phyloP scores from a whole-genome alignment of 331 rosid species.

The Acacia concinna region DNA sequence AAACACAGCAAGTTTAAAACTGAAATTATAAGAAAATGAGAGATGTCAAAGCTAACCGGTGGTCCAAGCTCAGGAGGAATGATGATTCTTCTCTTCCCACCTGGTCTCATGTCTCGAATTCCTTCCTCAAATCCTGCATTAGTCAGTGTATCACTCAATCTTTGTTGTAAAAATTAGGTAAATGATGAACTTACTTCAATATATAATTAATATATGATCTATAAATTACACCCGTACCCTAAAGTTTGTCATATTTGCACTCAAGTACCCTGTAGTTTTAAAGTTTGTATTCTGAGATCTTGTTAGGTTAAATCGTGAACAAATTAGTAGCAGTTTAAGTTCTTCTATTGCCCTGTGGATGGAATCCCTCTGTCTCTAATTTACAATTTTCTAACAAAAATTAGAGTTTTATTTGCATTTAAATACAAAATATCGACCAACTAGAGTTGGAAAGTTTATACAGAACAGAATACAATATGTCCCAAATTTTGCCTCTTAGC shows the following conservation, averaged over 20 bases:
- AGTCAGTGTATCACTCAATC: slow-evolving; percentile 24
- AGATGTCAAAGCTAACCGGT: slow-evolving; percentile 61
- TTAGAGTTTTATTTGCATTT: background rate
- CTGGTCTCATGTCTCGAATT: slow-evolving; percentile 85
- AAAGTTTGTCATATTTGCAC: background rate
- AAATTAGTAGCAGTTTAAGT: background rate
- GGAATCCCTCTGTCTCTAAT: background rate
- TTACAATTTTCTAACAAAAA: background rate
- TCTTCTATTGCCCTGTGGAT: background rate
- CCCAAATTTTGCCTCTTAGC: background rate
- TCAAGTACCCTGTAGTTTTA: background rate
- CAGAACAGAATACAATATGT: background rate
- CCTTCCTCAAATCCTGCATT: slow-evolving; percentile 96
- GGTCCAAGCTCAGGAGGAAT: slow-evolving; percentile 98
- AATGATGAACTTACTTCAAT: slow-evolving; percentile 10
- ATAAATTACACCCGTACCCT: background rate
- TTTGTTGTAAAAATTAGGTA: background rate
- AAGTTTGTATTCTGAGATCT: background rate
- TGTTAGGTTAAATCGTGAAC: background rate
- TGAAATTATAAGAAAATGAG: slow-evolving; percentile 24
- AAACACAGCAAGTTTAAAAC: background rate
- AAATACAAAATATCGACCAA: no score
- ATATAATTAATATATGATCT: background rate
- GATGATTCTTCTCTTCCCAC: slow-evolving; percentile 93
- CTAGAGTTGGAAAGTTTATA: background rate